Conservation (phyloP, 805 yeast genomes). For the Suhomyces pyralidae region DNA sequence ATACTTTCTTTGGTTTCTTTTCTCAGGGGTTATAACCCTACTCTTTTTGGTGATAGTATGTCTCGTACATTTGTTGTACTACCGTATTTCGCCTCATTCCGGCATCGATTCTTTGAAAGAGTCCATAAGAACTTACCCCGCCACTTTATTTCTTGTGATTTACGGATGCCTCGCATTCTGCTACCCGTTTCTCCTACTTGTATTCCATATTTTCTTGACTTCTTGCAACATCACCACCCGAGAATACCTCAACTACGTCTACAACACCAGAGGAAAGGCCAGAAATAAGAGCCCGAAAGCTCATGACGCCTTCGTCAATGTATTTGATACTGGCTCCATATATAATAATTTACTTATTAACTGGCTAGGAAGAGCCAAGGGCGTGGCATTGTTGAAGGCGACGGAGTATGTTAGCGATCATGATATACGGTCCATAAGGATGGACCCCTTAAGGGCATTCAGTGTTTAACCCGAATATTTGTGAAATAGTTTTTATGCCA, state of each 20-base stretch:
- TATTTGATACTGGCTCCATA: conserved; percentile 23
- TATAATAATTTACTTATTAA: conserved; percentile 29
- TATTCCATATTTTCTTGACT: conserved; percentile 54
- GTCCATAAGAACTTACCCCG: conserved; percentile 23
- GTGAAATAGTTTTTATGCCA: too few relatives aligned
- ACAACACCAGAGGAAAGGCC: conserved; percentile 23
- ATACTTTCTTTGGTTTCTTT: conserved; percentile 33
- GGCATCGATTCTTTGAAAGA: conserved; percentile 10
- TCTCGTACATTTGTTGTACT: conserved; percentile 20
- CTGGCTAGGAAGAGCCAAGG: conserved; percentile 37
- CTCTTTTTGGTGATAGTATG: conserved; percentile 16
- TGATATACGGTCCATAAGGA: conserved; percentile 24
- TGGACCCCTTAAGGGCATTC: conserved; percentile 17
- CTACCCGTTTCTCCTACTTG: conserved; percentile 55
- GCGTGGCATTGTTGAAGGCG: conserved; percentile 17
- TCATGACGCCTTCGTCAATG: conserved; percentile 24
- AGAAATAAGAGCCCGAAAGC: conserved; percentile 11
- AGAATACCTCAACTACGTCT: conserved; percentile 57
- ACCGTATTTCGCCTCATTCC: conserved; percentile 15
- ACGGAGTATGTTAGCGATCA: conserved; percentile 17
- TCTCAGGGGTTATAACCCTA: conserved; percentile 19
- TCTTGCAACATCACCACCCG: conserved; percentile 65
- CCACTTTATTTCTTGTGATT: conserved; percentile 51
- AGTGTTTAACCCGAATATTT: neutral
- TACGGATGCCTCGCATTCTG: conserved; percentile 43